These are phyloP conservation scores for Neophaeococcomyces aloes DNA, from an alignment of 2,329 filamentous ascomycete genomes.

Conservation along the genomic window DNA sequence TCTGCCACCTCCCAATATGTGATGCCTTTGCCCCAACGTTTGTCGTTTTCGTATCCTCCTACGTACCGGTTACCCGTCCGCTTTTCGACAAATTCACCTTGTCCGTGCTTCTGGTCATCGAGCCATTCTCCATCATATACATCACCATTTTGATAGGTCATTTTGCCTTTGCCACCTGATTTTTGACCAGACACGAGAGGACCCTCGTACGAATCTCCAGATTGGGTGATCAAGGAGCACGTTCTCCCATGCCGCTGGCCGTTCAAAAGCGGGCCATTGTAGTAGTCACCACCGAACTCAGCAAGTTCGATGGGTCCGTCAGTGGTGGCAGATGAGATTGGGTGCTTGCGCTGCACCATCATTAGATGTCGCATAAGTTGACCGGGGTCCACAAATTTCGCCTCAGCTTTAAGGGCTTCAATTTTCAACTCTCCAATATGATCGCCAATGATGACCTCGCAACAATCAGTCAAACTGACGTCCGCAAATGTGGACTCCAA, in stretches of 20 bases:
- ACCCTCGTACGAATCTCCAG: constrained; percentile 47
- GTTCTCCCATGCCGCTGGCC: constrained; percentile 46
- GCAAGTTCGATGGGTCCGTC: constrained; percentile 34
- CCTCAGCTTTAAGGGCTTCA: constrained; percentile 23
- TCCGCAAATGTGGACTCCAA: constrained; percentile 14
- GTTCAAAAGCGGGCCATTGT: constrained; percentile 43
- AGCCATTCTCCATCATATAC: constrained; percentile 39
- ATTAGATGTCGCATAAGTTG: constrained; percentile 11
- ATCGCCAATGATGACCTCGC: constrained; percentile 34
- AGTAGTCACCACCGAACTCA: constrained; percentile 44
- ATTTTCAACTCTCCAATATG: constrained; percentile 27
- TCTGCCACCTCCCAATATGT: constrained; percentile 53
- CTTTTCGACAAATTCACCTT: constrained; percentile 46
- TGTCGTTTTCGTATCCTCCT: constrained; percentile 51
- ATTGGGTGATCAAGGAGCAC: constrained; percentile 40
- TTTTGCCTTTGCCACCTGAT: constrained; percentile 43
- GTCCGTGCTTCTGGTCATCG: constrained; percentile 41
- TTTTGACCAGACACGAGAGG: constrained; percentile 43
- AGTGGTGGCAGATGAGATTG: constrained; percentile 14
- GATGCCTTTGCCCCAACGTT: constrained; percentile 51
- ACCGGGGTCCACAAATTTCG: constrained; percentile 18
- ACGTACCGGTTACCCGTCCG: constrained; percentile 51
- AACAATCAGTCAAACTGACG: constrained; percentile 27
- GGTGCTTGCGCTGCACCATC: constrained; percentile 18
- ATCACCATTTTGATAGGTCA: constrained; percentile 47